Percentiles rank a stretch among this genome's conserved stretches.
Evolutionary conservation across 2,329 filamentous ascomycete genomes (phyloP).

Genomic region (Thermomyces lanuginosus): DNA sequence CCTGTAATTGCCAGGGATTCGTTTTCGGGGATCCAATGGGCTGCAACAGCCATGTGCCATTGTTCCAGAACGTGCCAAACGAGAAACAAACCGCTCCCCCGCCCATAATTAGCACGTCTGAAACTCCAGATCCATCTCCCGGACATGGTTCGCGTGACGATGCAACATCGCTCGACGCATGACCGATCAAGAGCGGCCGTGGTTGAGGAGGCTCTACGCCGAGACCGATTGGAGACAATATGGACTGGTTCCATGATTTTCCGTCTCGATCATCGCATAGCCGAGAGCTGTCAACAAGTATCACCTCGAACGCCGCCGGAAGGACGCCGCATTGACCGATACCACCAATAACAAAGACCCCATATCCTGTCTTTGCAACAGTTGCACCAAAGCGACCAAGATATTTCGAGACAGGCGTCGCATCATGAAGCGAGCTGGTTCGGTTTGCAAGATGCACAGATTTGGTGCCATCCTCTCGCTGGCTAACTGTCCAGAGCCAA

Average conservation of each 20-base stretch:
- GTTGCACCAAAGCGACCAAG: slow-evolving; percentile 36
- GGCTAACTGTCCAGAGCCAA: slow-evolving; percentile 46
- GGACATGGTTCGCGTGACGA: no score
- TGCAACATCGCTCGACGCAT: slow-evolving; percentile 37
- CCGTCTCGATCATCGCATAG: no score
- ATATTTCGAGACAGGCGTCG: slow-evolving; percentile 15
- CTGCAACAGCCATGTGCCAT: slow-evolving; percentile 37
- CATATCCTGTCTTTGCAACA: slow-evolving; percentile 29
- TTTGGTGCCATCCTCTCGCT: slow-evolving; percentile 17
- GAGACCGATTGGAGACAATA: slow-evolving; percentile 15
- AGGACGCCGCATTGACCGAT: slow-evolving; percentile 25
- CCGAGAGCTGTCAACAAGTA: slow-evolving; percentile 19
- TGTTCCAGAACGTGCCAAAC: slow-evolving; percentile 75
- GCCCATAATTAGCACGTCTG: slow-evolving; percentile 47
- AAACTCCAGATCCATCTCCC: no score
- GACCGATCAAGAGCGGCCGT: slow-evolving; percentile 56
- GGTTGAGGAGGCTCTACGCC: slow-evolving; percentile 17
- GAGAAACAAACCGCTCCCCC: slow-evolving; percentile 82
- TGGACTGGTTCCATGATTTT: slow-evolving; percentile 10
- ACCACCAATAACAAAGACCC: slow-evolving; percentile 38
- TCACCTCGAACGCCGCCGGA: slow-evolving; percentile 37
- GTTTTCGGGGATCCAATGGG: no score
- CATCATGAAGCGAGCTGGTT: slow-evolving; percentile 11
- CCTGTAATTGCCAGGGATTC: no score
- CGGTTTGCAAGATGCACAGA: slow-evolving; percentile 13